Evolutionary conservation across 768 basidiomycete species (phyloP).

Genomic region (Pholiota microspora): DNA sequence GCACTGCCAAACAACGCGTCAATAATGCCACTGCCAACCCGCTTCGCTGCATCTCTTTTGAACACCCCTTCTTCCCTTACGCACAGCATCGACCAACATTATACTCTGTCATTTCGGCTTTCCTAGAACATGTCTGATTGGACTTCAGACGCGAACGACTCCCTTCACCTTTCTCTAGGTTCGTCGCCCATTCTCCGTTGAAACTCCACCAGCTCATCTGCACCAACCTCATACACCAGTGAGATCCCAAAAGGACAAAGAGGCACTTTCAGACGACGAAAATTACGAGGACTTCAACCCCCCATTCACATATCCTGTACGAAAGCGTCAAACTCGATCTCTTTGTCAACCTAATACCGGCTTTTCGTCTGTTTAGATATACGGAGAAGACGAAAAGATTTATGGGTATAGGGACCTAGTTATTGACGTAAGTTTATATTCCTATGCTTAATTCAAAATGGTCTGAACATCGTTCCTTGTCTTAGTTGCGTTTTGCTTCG

Average conservation of each 20-base stretch:
- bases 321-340: constrained; percentile 19
- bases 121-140: constrained; percentile 52
- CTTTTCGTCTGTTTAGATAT: constrained; percentile 57
- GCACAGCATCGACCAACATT: neutral
- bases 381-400: constrained; percentile 93
- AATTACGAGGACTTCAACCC: constrained; percentile 74
- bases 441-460: neutral
- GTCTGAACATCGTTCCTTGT: neutral
- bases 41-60: constrained; percentile 4
- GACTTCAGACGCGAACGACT: constrained; percentile 79
- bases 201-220: neutral
- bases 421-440: constrained; percentile 64
- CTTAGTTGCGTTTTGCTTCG: constrained; percentile 81
- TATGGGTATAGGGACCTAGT: constrained; percentile 87
- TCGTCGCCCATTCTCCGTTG: constrained; percentile 13
- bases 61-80: neutral
- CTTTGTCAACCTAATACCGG: too few relatives aligned
- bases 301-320: constrained; percentile 89
- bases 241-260: constrained; percentile 65
- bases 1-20: constrained; percentile 33
- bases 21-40: constrained; percentile 16
- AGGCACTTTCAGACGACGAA: constrained; percentile 53
- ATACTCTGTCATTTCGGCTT: neutral
- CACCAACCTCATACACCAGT: constrained; percentile 45
- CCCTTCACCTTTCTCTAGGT: constrained; percentile 77